Base-by-base conservation (phyloP, 2,329 filamentous ascomycete genomes). In the Aspergillus texensis region DNA sequence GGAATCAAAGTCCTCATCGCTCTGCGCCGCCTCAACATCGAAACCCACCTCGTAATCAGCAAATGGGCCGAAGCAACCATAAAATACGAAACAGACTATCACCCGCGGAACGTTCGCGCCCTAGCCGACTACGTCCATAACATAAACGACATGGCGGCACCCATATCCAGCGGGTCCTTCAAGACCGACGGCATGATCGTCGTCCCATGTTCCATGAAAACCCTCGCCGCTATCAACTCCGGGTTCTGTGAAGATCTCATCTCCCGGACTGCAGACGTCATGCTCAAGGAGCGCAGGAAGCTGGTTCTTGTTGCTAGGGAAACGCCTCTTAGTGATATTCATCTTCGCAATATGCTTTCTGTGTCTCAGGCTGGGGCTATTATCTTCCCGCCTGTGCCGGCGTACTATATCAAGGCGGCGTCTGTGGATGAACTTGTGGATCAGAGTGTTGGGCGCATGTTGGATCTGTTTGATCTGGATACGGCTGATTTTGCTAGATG, bases 21-120 rank as follows among this genome's bases (percentile, higher is more conserved):
- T 3, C 77, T 85, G 0, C 78, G 79, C 1, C 65, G 68, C 0
- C 75, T 84, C 12, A 73, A 79, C n/a, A 68, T 84, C 19, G 83
- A 85, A 70, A 84, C 82, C 0, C 80, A 83, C 62, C 75, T 83
- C 2, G 74, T 85, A 10, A 77, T 85, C 53, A 79, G 75, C 65
- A 83, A 83, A 68, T 85, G 83, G 82, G 83, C 78, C 4, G 76
- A 77, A 24, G 78, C 78, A 14, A 85, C 82, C 0, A 74, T 83
- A 52, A 81, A 83, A 65, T 82, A 82, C 64, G 81, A 84, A 67
- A 82, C 81, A 0, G 75, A 78, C 52, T 79, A 78, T 61, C 75
- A 73, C 21, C 74, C 73, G 0, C 65, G 71, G 0, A 76, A 78
- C 11, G 70, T 83, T 6, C 74, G 71, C 5, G 75, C 76, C 0